Percentiles rank a stretch among this genome's conserved stretches.
Evolutionary conservation across 441 rosid genomes (phyloP).

Genomic region (Raphanus hybrid): DNA sequence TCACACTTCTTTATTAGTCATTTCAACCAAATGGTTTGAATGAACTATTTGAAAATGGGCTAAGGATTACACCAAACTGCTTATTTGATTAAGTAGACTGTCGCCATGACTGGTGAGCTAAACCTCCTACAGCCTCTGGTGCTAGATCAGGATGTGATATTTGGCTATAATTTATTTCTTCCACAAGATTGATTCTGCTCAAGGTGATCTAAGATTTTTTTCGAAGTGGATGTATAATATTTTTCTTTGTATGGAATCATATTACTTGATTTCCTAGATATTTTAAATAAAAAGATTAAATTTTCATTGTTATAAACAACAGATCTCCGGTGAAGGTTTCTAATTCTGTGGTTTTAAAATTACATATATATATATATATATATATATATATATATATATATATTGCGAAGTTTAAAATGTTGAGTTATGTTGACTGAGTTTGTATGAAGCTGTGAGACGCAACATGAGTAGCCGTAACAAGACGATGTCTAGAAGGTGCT

Average conservation of each 20-base stretch:
- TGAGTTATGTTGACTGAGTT: too few species aligned
- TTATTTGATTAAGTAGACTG: not conserved
- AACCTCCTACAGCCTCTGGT: not conserved
- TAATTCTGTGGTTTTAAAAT: too few species aligned
- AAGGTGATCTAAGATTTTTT: not conserved
- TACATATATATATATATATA: too few species aligned
- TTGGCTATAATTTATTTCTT: not conserved
- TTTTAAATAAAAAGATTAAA: not conserved
- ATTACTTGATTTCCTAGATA: not conserved
- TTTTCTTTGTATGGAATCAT: not conserved
- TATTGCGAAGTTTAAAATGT: too few species aligned
- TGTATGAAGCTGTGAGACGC: too few species aligned
- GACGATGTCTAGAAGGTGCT: too few species aligned
- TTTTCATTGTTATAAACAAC: not conserved
- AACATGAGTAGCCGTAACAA: too few species aligned
- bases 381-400: too few species aligned
- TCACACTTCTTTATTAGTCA: not conserved
- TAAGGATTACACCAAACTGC: not conserved
- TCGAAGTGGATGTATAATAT: slow-evolving; percentile 1
- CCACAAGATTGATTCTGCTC: not conserved
- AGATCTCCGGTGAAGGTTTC: too few species aligned
- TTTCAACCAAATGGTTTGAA: not conserved
- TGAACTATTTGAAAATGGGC: slow-evolving; percentile 1
- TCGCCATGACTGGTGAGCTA: not conserved
- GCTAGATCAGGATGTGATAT: not conserved